Evolutionary conservation across 345 rosid genomes (phyloP).

Genomic region (Corchorus capsularis): DNA sequence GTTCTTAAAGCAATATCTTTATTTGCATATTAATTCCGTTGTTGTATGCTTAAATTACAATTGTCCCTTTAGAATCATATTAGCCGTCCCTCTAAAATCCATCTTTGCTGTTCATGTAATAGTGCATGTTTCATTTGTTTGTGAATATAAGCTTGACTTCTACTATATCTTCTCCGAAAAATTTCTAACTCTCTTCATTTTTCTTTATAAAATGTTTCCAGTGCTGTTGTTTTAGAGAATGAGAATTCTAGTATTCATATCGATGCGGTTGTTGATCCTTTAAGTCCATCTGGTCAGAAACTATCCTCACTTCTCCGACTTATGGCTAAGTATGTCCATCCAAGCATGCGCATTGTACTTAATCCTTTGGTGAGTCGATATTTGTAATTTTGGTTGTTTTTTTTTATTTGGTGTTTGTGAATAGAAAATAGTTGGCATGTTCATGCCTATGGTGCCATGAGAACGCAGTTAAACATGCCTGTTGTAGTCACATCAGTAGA

Average conservation of each 20-base stretch:
- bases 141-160: not conserved
- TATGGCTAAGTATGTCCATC: constrained; percentile 67
- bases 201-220: constrained; percentile 35
- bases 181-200: constrained; percentile 11
- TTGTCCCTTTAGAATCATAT: not conserved
- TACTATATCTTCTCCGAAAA: too few relatives aligned
- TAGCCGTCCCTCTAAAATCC: not conserved
- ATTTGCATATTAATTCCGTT: not conserved
- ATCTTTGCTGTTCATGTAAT: constrained; percentile 3
- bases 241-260: constrained; percentile 83
- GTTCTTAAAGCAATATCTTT: constrained; percentile 9
- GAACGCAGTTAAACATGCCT: not conserved
- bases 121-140: not conserved
- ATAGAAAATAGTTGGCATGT: not conserved
- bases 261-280: constrained; percentile 95
- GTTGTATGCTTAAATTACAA: not conserved
- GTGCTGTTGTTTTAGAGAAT: constrained; percentile 77
- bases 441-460: not conserved
- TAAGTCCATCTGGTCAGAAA: constrained; percentile 91
- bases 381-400: constrained; percentile 11
- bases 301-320: constrained; percentile 82
- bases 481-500: constrained; percentile 43
- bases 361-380: constrained; percentile 85
- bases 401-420: not conserved
- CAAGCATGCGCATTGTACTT: constrained; percentile 91